Conservation (phyloP, 2,329 filamentous ascomycete species). For the Dactylella cylindrospora region DNA sequence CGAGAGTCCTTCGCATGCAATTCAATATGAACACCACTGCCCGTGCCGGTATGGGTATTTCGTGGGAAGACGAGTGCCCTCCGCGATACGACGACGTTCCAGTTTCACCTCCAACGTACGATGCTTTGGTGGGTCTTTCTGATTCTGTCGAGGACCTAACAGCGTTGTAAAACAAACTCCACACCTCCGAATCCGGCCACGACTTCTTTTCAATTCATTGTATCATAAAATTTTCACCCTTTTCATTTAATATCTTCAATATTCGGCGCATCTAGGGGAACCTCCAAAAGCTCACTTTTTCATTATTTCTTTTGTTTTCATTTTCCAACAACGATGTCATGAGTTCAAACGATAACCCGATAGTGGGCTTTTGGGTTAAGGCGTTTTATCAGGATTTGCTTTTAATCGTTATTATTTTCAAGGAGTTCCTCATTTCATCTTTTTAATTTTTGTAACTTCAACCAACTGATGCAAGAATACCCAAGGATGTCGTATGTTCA, state of each 20-base stretch:
- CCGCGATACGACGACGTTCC: constrained; percentile 94
- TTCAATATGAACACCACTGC: constrained; percentile 82
- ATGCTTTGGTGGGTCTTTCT: constrained; percentile 34
- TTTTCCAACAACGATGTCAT: constrained; percentile 14
- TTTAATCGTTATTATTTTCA: neutral
- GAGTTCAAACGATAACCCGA: no score
- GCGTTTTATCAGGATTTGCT: neutral
- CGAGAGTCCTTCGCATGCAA: constrained; percentile 87
- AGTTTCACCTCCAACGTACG: constrained; percentile 75
- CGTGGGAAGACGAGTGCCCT: constrained; percentile 94
- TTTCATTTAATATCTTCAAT: constrained; percentile 1
- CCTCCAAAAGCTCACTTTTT: neutral
- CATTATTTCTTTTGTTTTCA: constrained; percentile 15
- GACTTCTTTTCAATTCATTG: constrained; percentile 23
- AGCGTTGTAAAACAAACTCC: no score
- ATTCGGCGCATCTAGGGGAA: no score
- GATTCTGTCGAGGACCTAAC: constrained; percentile 21
- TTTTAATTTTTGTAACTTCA: neutral
- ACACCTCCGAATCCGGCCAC: no score
- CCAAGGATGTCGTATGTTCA: no score
- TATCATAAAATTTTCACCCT: constrained; percentile 17
- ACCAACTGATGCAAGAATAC: constrained; percentile 1
- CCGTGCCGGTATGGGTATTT: constrained; percentile 80
- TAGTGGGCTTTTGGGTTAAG: neutral
- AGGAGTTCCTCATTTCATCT: neutral